These are phyloP conservation scores for Fraxinus ornus DNA, from an alignment of 305 asterid genomes.

Conservation along the genomic window DNA sequence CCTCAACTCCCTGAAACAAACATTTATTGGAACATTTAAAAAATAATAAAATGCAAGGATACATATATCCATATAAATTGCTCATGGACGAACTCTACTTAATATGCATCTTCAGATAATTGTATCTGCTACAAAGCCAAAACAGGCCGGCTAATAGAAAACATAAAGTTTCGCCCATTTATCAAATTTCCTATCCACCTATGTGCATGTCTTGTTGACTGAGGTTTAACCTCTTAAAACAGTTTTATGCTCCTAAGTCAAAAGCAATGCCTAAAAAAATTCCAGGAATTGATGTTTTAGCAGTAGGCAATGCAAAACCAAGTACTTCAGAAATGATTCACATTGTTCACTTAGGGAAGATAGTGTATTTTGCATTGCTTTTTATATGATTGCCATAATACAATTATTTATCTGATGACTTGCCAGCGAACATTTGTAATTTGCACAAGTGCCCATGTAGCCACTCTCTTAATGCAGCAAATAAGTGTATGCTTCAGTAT, in stretches of 20 bases:
- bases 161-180: neutral
- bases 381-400: neutral
- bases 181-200: neutral
- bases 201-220: neutral
- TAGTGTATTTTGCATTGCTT: slow-evolving; percentile 1
- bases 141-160: neutral
- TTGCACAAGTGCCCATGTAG: neutral
- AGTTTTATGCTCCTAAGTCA: neutral
- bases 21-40: slow-evolving; percentile 22
- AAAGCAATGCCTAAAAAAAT: neutral
- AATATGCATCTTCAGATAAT: slow-evolving; percentile 20
- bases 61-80: slow-evolving; percentile 1
- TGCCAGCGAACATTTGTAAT: neutral
- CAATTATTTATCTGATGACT: neutral
- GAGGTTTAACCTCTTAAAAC: slow-evolving; percentile 4
- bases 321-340: slow-evolving; percentile 4
- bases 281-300: neutral
- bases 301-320: slow-evolving; percentile 14
- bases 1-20: slow-evolving; percentile 81
- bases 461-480: slow-evolving; percentile 6
- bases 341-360: neutral
- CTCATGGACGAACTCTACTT: slow-evolving; percentile 22
- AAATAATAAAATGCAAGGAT: neutral
- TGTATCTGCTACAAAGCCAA: neutral
- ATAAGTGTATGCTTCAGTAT: neutral